Percentiles rank a stretch among this genome's conserved stretches.
phyloP scores from a whole-genome alignment of 2,329 filamentous ascomycete genomes.

The Monilinia vaccinii-corymbosi region DNA sequence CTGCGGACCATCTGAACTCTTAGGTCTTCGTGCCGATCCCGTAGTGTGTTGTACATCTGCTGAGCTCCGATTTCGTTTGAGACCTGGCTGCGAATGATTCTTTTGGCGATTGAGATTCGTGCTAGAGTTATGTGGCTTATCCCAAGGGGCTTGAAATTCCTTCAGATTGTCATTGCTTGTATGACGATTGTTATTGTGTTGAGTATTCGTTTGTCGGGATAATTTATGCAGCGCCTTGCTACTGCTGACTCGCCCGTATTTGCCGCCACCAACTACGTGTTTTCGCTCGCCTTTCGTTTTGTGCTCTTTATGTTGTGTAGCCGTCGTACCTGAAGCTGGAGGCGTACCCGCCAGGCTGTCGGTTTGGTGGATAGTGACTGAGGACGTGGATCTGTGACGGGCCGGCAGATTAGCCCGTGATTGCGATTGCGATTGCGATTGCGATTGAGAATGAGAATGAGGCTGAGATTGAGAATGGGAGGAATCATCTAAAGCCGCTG shows the following conservation, averaged over 20 bases:
- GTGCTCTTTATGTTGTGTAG: slow-evolving; percentile 23
- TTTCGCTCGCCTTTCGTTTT: slow-evolving; percentile 18
- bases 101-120: slow-evolving; percentile 34
- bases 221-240: slow-evolving; percentile 26
- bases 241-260: slow-evolving; percentile 22
- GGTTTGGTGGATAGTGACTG: slow-evolving; percentile 15
- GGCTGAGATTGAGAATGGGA: slow-evolving; percentile 7
- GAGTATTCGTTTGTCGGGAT: slow-evolving; percentile 9
- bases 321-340: slow-evolving; percentile 14
- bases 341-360: slow-evolving; percentile 14
- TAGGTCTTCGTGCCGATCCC: slow-evolving; percentile 33
- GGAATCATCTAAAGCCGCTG: slow-evolving; percentile 4
- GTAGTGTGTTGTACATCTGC: background rate
- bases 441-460: slow-evolving; percentile 9
- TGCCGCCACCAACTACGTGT: slow-evolving; percentile 24
- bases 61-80: slow-evolving; percentile 51
- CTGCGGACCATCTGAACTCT: slow-evolving; percentile 35
- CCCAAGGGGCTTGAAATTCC: slow-evolving; percentile 24
- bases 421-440: slow-evolving; percentile 14
- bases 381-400: slow-evolving; percentile 21
- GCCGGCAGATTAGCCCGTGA: slow-evolving; percentile 14
- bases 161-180: slow-evolving; percentile 24
- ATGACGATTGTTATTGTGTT: slow-evolving; percentile 15
- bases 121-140: slow-evolving; percentile 20
- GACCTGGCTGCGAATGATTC: slow-evolving; percentile 44